A percentile compares a stretch with the other conserved stretches of the same genome.
Conservation (phyloP, 768 basidiomycete genomes). For the Lentinula sp. region DNA sequence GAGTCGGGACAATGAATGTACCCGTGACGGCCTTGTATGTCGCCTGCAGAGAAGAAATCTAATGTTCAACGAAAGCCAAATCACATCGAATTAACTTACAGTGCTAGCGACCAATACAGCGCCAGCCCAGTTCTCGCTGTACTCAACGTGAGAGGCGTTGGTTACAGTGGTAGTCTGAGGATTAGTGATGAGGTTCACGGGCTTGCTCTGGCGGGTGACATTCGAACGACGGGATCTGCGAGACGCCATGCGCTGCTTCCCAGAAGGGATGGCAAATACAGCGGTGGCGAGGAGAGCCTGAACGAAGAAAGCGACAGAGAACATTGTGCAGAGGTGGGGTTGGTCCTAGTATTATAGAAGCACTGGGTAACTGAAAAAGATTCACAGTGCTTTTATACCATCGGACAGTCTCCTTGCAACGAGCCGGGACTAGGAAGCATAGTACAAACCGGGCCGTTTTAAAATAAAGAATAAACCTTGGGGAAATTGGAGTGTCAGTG, state of each 20-base stretch:
- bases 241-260: neutral
- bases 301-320: neutral
- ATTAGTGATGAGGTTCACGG: neutral
- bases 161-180: neutral
- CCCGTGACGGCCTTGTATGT: conserved; percentile 6
- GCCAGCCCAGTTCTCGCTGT: conserved; percentile 6
- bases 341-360: too few species aligned
- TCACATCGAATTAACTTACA: neutral
- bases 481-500: too few species aligned
- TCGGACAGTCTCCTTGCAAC: too few species aligned
- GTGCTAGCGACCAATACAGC: conserved; percentile 6
- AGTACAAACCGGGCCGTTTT: too few species aligned
- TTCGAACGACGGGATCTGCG: neutral
- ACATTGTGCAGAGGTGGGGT: neutral
- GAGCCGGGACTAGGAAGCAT: too few species aligned
- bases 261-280: conserved; percentile 1
- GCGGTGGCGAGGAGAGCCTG: neutral
- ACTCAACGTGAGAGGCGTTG: neutral
- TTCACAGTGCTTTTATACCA: too few species aligned
- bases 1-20: conserved; percentile 7
- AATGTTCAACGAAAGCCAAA: neutral
- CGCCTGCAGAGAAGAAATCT: neutral
- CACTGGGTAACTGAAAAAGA: too few species aligned
- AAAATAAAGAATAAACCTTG: too few species aligned
- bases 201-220: conserved; percentile 1